Conservation (phyloP, 1,139 yeast genomes). For the Suhomyces anneliseae region DNA sequence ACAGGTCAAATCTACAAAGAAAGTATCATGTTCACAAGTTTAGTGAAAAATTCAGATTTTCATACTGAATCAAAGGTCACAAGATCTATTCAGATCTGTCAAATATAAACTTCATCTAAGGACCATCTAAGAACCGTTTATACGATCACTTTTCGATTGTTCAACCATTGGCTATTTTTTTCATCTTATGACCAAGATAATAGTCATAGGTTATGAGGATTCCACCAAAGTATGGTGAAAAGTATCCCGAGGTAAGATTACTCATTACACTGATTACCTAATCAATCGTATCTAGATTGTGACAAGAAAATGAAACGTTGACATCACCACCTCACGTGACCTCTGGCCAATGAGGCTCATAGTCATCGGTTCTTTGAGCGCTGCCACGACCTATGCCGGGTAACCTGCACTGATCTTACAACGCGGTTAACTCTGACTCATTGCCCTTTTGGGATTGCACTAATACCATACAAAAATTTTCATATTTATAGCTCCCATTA, state of each 20-base stretch:
- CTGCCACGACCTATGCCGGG: slow-evolving; percentile 15
- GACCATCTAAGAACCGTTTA: too few relatives aligned
- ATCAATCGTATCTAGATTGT: neutral
- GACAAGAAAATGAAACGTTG: neutral
- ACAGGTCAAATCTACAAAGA: too few relatives aligned
- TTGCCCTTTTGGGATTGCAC: slow-evolving; percentile 31
- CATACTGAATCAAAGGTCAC: too few relatives aligned
- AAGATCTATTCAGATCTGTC: too few relatives aligned
- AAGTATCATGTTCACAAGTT: too few relatives aligned
- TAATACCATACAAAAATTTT: slow-evolving; percentile 13
- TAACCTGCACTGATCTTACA: slow-evolving; percentile 33
- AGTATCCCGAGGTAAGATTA: neutral
- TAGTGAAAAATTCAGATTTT: too few relatives aligned
- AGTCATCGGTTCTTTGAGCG: neutral
- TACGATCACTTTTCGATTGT: too few relatives aligned
- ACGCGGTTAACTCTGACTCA: slow-evolving; percentile 41
- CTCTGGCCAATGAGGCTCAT: neutral
- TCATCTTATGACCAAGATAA: too few relatives aligned
- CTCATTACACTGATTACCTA: neutral
- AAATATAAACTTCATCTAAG: too few relatives aligned
- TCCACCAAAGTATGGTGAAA: too few relatives aligned
- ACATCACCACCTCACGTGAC: neutral
- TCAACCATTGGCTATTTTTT: too few relatives aligned
- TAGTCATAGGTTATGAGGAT: too few relatives aligned
- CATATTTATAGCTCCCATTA: slow-evolving; percentile 10